Evolutionary conservation across 495 filamentous ascomycete genomes (phyloP).

Genomic region (Cercophora newfieldiana): DNA sequence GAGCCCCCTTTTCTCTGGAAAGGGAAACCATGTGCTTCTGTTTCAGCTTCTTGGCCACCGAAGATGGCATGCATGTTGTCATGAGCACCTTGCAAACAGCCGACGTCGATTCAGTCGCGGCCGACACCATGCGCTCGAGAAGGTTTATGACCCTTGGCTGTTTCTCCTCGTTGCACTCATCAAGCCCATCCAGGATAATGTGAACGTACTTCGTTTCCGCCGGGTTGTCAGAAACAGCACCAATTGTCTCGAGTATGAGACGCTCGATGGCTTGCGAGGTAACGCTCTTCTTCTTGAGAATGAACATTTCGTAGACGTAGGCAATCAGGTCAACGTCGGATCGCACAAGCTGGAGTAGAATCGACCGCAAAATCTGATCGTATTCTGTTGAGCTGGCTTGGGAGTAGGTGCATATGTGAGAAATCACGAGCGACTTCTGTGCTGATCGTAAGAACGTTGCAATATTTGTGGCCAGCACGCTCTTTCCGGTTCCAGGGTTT

Average conservation of each 20-base stretch:
- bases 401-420: conserved; percentile 34
- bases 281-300: conserved; percentile 18
- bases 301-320: conserved; percentile 26
- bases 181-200: not conserved
- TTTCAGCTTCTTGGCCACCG: not conserved
- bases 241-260: conserved; percentile 19
- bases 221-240: not conserved
- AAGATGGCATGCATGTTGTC: not conserved
- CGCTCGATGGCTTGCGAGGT: conserved; percentile 24
- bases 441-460: conserved; percentile 21
- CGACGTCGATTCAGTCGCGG: not conserved
- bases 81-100: conserved; percentile 3
- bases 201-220: not conserved
- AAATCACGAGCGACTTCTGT: conserved; percentile 19
- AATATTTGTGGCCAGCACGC: conserved; percentile 29
- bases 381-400: conserved; percentile 33
- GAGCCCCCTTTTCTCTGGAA: not conserved
- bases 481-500: conserved; percentile 36
- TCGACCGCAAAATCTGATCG: conserved; percentile 32
- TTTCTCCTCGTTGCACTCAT: conserved; percentile 31
- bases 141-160: not conserved
- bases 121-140: conserved; percentile 2
- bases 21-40: not conserved
- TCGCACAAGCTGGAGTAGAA: conserved; percentile 32
- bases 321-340: conserved; percentile 27